phyloP scores from a whole-genome alignment of 2,329 filamentous ascomycete genomes.

The Beauveria asiatica region DNA sequence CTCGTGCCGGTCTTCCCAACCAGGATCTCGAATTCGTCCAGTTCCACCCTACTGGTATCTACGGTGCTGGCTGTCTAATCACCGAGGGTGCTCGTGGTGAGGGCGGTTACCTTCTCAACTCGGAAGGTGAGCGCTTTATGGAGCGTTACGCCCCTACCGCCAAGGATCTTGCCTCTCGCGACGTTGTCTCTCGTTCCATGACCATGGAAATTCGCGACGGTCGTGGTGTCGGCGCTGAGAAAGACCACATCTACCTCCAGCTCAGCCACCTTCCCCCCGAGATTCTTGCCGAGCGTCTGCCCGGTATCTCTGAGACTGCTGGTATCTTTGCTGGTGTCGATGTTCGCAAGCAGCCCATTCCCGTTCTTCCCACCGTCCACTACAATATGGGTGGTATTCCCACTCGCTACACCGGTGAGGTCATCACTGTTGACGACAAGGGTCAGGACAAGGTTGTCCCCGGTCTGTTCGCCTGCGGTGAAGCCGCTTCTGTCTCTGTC shows the following conservation, averaged over 20 bases:
- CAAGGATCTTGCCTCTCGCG: conserved; percentile 93
- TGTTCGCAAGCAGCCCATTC: conserved; percentile 93
- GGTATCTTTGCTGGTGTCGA: conserved; percentile 97
- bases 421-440: conserved; percentile 75
- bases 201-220: conserved; percentile 97
- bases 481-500: conserved; percentile 94
- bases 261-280: conserved; percentile 90
- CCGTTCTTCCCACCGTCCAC: conserved; percentile 91
- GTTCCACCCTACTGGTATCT: conserved; percentile 99
- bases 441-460: conserved; percentile 91
- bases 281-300: conserved; percentile 89
- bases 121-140: conserved; percentile 98
- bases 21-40: conserved; percentile 99
- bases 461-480: conserved; percentile 91
- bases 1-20: conserved; percentile 92
- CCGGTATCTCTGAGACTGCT: conserved; percentile 96
- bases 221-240: conserved; percentile 90
- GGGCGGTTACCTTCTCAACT: conserved; percentile 95
- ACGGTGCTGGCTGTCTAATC: conserved; percentile 94
- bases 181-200: conserved; percentile 96
- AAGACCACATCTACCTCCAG: conserved; percentile 98
- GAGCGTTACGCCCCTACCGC: conserved; percentile 95
- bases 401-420: conserved; percentile 94
- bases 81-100: conserved; percentile 97
- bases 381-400: conserved; percentile 99